Evolutionary conservation across 2,329 filamentous ascomycete species (phyloP).

Genomic region (Alternaria arbusti): DNA sequence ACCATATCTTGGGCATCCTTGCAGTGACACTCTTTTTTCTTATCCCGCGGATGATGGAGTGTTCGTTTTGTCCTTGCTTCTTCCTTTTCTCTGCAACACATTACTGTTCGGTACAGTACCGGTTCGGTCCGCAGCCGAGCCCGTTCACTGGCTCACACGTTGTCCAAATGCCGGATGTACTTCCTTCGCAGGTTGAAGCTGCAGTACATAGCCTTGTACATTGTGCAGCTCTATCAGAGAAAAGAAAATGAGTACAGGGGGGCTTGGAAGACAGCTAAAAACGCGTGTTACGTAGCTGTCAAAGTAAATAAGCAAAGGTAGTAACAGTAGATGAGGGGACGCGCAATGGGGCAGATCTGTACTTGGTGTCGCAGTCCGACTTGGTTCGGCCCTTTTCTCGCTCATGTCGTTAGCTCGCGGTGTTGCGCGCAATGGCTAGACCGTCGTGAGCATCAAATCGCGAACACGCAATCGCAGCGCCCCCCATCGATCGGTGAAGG

Average conservation of each 20-base stretch:
- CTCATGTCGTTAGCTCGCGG: not conserved
- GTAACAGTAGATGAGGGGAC: not conserved
- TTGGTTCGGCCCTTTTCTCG: not conserved
- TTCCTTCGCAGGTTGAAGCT: not conserved
- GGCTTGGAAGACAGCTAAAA: not conserved
- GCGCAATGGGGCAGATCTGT: not conserved
- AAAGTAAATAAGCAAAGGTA: conserved; percentile 1
- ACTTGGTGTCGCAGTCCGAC: not conserved
- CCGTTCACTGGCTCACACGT: not conserved
- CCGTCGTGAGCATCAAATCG: not conserved
- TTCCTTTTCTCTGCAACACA: not conserved
- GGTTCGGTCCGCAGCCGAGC: not conserved
- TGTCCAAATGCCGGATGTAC: not conserved
- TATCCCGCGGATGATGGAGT: not conserved
- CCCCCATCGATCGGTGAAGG: not conserved
- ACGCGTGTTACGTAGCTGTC: not conserved
- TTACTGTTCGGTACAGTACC: not conserved
- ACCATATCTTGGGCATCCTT: not conserved
- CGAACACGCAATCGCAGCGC: not conserved
- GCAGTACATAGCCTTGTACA: not conserved
- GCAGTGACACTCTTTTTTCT: not conserved
- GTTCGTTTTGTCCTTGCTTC: not conserved
- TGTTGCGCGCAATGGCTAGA: not conserved
- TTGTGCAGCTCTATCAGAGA: not conserved
- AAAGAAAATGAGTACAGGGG: not conserved